These are phyloP conservation scores for Colletotrichum sp. DNA, from an alignment of 2,329 filamentous ascomycete genomes.

Conservation along the genomic window DNA sequence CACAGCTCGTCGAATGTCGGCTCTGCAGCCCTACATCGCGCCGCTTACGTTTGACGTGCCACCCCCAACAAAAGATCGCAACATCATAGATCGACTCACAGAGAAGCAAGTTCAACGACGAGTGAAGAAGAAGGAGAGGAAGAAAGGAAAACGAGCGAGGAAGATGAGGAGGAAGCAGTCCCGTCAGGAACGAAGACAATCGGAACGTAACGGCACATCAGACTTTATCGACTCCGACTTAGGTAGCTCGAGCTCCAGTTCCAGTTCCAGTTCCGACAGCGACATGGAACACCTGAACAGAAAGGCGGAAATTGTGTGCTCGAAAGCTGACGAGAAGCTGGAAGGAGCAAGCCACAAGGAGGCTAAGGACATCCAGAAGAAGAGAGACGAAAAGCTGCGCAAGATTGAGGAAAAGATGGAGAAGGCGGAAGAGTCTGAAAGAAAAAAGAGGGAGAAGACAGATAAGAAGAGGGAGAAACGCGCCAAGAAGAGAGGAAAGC, in stretches of 20 bases:
- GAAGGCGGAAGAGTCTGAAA: not conserved
- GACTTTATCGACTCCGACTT: not conserved
- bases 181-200: not conserved
- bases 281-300: not conserved
- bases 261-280: not conserved
- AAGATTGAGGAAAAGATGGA: not conserved
- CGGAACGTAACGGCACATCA: not conserved
- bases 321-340: not conserved
- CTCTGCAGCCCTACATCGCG: not conserved
- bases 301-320: not conserved
- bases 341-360: not conserved
- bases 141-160: not conserved
- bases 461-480: not conserved
- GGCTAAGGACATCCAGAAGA: not conserved
- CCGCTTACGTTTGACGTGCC: not conserved
- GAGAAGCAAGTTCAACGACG: not conserved
- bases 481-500: not conserved
- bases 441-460: not conserved
- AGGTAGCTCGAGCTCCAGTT: not conserved
- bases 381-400: not conserved
- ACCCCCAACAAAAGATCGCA: not conserved
- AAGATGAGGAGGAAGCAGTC: not conserved
- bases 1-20: not conserved
- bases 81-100: not conserved
- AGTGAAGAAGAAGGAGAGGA: not conserved